Evolutionary conservation across 805 yeast species (phyloP).

Genomic region (Pichia cephalocereana): DNA sequence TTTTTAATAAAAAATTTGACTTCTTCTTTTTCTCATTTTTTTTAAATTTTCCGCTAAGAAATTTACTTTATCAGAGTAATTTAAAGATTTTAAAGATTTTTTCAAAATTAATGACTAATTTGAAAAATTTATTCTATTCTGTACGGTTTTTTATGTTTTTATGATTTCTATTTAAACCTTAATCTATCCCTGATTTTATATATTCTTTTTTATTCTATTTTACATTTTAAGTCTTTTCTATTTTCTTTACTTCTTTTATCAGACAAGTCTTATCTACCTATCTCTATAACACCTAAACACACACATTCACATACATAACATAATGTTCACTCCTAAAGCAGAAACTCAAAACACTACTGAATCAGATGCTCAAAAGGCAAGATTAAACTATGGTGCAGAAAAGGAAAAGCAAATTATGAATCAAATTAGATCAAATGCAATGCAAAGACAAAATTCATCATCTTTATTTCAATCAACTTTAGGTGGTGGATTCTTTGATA

Average conservation of each 20-base stretch:
- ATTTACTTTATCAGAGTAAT: too few relatives aligned
- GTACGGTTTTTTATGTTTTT: too few relatives aligned
- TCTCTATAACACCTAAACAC: not conserved
- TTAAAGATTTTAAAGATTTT: too few relatives aligned
- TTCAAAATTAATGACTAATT: too few relatives aligned
- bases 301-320: not conserved
- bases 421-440: slow-evolving; percentile 25
- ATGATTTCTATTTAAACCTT: too few relatives aligned
- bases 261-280: not conserved
- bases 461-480: slow-evolving; percentile 21
- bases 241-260: not conserved
- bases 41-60: too few relatives aligned
- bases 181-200: too few relatives aligned
- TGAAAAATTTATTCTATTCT: too few relatives aligned
- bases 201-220: too few relatives aligned
- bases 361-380: slow-evolving; percentile 24
- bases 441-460: slow-evolving; percentile 18
- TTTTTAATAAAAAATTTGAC: too few relatives aligned
- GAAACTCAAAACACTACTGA: slow-evolving; percentile 25
- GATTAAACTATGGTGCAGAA: slow-evolving; percentile 30
- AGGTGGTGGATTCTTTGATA: slow-evolving; percentile 25
- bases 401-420: slow-evolving; percentile 32
- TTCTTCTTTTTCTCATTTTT: too few relatives aligned
- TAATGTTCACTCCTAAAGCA: slow-evolving; percentile 22
- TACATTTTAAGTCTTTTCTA: too few relatives aligned